A percentile compares a stretch with the other conserved stretches of the same genome.
These are phyloP conservation scores for Coniochaeta sp. DNA, from an alignment of 2,329 filamentous ascomycete genomes.

Conservation along the genomic window DNA sequence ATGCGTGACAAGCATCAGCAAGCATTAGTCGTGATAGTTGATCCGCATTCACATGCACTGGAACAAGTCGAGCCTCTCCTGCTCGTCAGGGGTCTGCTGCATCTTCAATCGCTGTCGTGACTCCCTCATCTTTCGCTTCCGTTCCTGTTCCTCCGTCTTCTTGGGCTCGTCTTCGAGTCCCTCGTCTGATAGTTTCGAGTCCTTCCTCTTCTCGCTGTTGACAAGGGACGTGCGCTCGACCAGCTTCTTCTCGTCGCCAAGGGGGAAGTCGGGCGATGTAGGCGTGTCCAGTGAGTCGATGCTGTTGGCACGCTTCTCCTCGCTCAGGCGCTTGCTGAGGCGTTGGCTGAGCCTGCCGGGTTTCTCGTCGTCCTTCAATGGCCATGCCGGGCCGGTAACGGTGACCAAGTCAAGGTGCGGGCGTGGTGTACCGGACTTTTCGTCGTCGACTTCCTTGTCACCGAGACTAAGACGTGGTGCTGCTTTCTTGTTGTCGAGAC, in stretches of 20 bases:
- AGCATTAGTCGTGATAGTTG: background rate
- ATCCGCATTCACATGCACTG: background rate
- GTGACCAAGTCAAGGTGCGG: background rate
- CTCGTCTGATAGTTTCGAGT: background rate
- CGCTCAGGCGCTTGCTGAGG: background rate
- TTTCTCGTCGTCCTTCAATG: background rate
- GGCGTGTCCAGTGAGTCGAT: background rate
- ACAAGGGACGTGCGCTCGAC: background rate
- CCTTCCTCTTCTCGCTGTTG: background rate
- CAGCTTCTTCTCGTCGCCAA: constrained; percentile 4
- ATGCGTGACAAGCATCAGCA: background rate
- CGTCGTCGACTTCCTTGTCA: background rate
- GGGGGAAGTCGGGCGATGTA: background rate
- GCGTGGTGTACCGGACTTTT: background rate
- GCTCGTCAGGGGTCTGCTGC: background rate
- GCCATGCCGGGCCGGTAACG: background rate
- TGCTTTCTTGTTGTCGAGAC: background rate
- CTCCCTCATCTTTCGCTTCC: constrained; percentile 1
- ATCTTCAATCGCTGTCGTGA: background rate
- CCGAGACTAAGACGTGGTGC: background rate
- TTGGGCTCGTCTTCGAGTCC: background rate
- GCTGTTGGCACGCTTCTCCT: background rate
- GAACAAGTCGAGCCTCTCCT: constrained; percentile 1
- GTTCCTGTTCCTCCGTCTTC: background rate
- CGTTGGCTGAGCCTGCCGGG: background rate